A percentile compares a stretch with the other conserved stretches of the same genome.
Evolutionary conservation across 2,329 filamentous ascomycete species (phyloP).

Genomic region (Cercospora janseana): DNA sequence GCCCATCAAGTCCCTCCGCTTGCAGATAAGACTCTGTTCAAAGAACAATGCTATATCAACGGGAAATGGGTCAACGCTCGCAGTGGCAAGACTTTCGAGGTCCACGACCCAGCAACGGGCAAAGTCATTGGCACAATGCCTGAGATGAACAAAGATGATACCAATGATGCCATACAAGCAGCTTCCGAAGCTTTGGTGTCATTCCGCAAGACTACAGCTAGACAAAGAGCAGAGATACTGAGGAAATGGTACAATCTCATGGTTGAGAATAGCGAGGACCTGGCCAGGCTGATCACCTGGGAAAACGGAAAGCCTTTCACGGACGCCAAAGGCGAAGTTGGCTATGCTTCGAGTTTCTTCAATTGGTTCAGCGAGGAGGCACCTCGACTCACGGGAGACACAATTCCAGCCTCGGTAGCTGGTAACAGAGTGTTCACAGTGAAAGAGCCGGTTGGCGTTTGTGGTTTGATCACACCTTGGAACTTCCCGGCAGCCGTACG

Average conservation of each 20-base stretch:
- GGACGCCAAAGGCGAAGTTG: slow-evolving; percentile 69
- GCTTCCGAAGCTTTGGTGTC: slow-evolving; percentile 71
- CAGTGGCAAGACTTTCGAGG: slow-evolving; percentile 89
- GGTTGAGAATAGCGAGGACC: slow-evolving; percentile 73
- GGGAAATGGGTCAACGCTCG: slow-evolving; percentile 85
- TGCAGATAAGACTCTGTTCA: slow-evolving; percentile 64
- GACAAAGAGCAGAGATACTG: slow-evolving; percentile 70
- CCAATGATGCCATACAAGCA: slow-evolving; percentile 77
- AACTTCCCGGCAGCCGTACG: slow-evolving; percentile 27
- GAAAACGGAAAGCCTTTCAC: slow-evolving; percentile 84
- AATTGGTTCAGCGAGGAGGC: slow-evolving; percentile 83
- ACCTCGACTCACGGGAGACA: slow-evolving; percentile 69
- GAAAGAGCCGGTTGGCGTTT: slow-evolving; percentile 82
- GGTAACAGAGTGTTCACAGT: slow-evolving; percentile 74
- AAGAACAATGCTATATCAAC: slow-evolving; percentile 82
- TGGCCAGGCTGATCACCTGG: slow-evolving; percentile 80
- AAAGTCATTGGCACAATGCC: slow-evolving; percentile 78
- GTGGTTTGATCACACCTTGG: slow-evolving; percentile 73
- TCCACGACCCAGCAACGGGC: slow-evolving; percentile 81
- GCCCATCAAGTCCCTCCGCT: slow-evolving; percentile 36
- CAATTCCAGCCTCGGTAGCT: slow-evolving; percentile 66
- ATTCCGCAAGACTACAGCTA: slow-evolving; percentile 70
- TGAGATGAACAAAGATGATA: slow-evolving; percentile 77
- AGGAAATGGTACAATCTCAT: slow-evolving; percentile 80
- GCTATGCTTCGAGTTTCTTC: slow-evolving; percentile 71